Evolutionary conservation across 208 protist species (phyloP), one percentile per base, ranked within the genome.

Genomic region (Trypanosoma cruzi): DNA sequence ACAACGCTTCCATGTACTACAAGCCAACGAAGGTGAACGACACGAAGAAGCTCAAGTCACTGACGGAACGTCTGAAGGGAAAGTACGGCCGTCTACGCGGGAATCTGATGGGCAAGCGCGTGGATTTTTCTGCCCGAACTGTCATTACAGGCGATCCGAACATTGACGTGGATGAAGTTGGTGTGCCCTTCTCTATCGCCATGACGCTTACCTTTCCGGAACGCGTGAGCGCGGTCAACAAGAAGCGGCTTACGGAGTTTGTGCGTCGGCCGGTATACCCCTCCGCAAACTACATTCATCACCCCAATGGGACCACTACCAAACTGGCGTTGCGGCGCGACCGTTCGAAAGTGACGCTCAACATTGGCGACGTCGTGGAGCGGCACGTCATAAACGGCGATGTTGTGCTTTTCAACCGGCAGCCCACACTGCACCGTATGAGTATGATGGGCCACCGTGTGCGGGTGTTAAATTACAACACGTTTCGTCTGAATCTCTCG

Each of bases 391-490:
- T 96, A 31, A 97, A 99, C 76, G 98, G 98, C 52, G 99, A 99
- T 84, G 89, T 98, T 11, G 96, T 99, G 13, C 86, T 99, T 44
- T 99, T 99, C 86, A 99, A 99, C 81, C 93, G 99, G 26, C 99
- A 99, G 89, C 99, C 99, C 7, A 99, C 99, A 18, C 92, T 99
- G 31, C 99, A 99, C 85, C 99, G 99, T 64, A 99, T 99, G 99
- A 99, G 93, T 86, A 99, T 99, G 95, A 99, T 99, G 99, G 99
- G 98, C 34, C 99, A 98, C 73, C 82, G 88, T n/a, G 85, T 98
- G 22, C 97, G 95, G 26, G 89, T 99, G 53, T 89, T 99, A 60
- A 99, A 98, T 63, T 99, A 99, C 84, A 99, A 96, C 44, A 99
- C 99, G 11, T 99, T 99, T 77, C 94, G 99, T 65, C 85, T 99